Evolutionary conservation across 108 stramenopile genomes (phyloP).

Genomic region (Seminavis robusta): DNA sequence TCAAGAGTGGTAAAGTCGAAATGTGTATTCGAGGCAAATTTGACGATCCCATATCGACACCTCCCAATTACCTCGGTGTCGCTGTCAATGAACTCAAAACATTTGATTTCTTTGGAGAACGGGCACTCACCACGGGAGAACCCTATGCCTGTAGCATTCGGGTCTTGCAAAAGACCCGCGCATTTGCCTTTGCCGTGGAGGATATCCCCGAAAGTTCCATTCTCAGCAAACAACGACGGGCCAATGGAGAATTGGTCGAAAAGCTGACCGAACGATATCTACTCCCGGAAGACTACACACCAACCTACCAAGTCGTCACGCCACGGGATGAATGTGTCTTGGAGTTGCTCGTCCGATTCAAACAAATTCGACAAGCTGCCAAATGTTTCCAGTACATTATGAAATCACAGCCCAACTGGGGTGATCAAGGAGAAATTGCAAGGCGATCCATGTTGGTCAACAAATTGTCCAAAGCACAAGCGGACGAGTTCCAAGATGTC

Average conservation of each 20-base stretch:
- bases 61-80: slow-evolving; percentile 49
- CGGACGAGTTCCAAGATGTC: slow-evolving; percentile 51
- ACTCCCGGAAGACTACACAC: slow-evolving; percentile 13
- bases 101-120: slow-evolving; percentile 78
- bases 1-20: slow-evolving; percentile 65
- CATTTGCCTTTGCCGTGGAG: slow-evolving; percentile 63
- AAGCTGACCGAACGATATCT: slow-evolving; percentile 56
- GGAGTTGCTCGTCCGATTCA: slow-evolving; percentile 62
- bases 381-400: slow-evolving; percentile 69
- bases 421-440: slow-evolving; percentile 48
- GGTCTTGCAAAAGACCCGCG: slow-evolving; percentile 53
- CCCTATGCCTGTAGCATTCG: slow-evolving; percentile 75
- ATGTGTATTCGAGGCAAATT: slow-evolving; percentile 55
- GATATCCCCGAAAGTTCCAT: slow-evolving; percentile 57
- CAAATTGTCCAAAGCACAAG: slow-evolving; percentile 50
- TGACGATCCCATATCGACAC: slow-evolving; percentile 71
- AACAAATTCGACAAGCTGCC: slow-evolving; percentile 63
- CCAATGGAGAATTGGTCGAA: slow-evolving; percentile 30
- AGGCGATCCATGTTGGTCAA: slow-evolving; percentile 51
- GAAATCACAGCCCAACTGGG: slow-evolving; percentile 53
- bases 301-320: neutral
- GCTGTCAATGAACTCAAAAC: slow-evolving; percentile 55
- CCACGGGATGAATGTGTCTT: slow-evolving; percentile 40
- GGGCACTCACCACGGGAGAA: slow-evolving; percentile 72
- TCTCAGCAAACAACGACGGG: slow-evolving; percentile 44